Base-by-base conservation (phyloP, 73 alveolate species). In the Paramecium primaurelia region DNA sequence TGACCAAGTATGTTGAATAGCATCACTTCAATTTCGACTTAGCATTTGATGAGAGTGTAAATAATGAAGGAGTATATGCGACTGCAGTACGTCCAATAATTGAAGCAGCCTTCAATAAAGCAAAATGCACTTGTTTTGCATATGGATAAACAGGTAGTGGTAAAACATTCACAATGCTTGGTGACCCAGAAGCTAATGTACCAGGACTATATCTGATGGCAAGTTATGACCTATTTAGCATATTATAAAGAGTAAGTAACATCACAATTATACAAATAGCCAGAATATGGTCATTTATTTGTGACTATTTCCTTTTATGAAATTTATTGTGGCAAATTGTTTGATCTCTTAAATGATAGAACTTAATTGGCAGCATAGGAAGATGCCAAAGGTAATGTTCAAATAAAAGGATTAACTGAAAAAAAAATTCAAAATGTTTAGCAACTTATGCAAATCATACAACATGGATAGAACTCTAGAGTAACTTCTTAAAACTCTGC, bases 181-280 rank as follows among this genome's bases (percentile, higher is more conserved):
- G 99, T 20, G 95, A 93, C 51, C 98, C 95, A 26, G 98, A 93
- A 14, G 93, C 92, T n/a, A 95, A 95, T 59, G 95, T 94, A 1
- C 99, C 99, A 9, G 99, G 99, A 58, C 92, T 99, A 92, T 99
- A 98, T 93, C 92, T 98, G 49, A 93, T 98, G 44, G 99, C 99
- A 18, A 98, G 99, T 60, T 94, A 95, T 92, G 99, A 97, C 96
- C 93, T 97, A 37, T 97, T 96, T 92, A 69, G 93, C 25, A 90
- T 96, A 51, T 92, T 97, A 93, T 92, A 97, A 87, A 92, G 96
- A 30, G 97, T 92, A 93, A 94, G 44, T 49, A 16, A 22, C 69
- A 54, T 54, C 69, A 18, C 14, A 18, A 45, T 37, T 92, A 64
- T 80, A 34, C 40, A 8, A 59, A 6, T 92, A 86, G 86, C 92